Conservation (phyloP, 1,139 yeast species). For the Yamadazyma epiphylla region DNA sequence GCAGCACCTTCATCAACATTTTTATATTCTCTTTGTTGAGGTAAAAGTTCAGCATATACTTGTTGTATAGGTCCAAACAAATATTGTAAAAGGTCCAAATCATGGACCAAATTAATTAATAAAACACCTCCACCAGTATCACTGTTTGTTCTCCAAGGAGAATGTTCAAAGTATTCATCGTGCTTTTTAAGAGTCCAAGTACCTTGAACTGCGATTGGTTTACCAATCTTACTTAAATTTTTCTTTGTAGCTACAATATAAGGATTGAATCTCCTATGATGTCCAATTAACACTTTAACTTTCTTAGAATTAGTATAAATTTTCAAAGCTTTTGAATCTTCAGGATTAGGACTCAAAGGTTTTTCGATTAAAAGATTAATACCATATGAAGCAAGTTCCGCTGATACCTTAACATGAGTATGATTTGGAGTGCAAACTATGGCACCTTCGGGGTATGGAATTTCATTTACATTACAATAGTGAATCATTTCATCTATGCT, state of each 20-base stretch:
- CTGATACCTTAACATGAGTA: constrained; percentile 33
- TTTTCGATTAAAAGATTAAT: constrained; percentile 39
- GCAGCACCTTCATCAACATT: constrained; percentile 44
- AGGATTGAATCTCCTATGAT: constrained; percentile 44
- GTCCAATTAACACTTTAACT: constrained; percentile 38
- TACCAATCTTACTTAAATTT: constrained; percentile 26
- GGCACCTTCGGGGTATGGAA: constrained; percentile 37
- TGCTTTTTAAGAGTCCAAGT: constrained; percentile 39
- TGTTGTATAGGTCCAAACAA: constrained; percentile 36
- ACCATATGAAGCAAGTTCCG: constrained; percentile 30
- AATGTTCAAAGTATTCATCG: constrained; percentile 30
- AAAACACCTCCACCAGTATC: constrained; percentile 39
- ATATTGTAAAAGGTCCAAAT: constrained; percentile 39
- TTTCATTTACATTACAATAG: constrained; percentile 19
- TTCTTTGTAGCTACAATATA: constrained; percentile 34
- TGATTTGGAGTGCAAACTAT: constrained; percentile 43
- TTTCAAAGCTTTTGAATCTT: constrained; percentile 31
- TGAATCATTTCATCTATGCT: constrained; percentile 24
- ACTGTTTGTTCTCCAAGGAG: constrained; percentile 37
- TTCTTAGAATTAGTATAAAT: constrained; percentile 20
- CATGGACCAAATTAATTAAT: constrained; percentile 40
- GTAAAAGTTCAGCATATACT: constrained; percentile 36
- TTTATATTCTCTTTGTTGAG: constrained; percentile 25
- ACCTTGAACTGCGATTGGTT: constrained; percentile 37
- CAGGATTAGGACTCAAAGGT: constrained; percentile 36